phyloP scores from a whole-genome alignment of 768 basidiomycete genomes.

The Hemileccinum impolitum region DNA sequence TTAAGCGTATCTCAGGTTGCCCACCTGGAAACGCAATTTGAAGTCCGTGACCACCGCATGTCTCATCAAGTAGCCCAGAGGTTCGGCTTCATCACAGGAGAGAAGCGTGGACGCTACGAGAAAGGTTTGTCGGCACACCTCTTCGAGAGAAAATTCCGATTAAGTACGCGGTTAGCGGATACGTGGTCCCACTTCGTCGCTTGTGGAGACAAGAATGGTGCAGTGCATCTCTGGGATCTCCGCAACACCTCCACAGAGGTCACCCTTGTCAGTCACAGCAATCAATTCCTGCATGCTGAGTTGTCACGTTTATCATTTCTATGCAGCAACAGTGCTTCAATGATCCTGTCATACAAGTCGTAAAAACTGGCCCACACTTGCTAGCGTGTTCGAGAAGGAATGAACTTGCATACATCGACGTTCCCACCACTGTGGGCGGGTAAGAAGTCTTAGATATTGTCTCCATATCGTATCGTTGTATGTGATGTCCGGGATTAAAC shows the following conservation, averaged over 20 bases:
- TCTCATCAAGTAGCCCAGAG: slow-evolving; percentile 35
- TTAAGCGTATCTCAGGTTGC: slow-evolving; percentile 34
- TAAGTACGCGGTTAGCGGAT: slow-evolving; percentile 17
- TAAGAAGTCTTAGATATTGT: not conserved
- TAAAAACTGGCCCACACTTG: slow-evolving; percentile 31
- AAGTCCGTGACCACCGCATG: slow-evolving; percentile 46
- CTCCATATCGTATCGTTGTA: not conserved
- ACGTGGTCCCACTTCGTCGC: slow-evolving; percentile 37
- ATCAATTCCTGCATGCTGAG: not conserved
- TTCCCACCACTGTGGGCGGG: not conserved
- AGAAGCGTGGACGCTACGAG: slow-evolving; percentile 41
- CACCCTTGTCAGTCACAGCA: slow-evolving; percentile 19
- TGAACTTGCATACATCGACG: slow-evolving; percentile 30
- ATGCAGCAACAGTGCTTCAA: slow-evolving; percentile 34
- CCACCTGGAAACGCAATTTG: slow-evolving; percentile 50
- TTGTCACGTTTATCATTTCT: not conserved
- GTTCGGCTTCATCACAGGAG: slow-evolving; percentile 41
- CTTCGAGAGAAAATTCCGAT: slow-evolving; percentile 15
- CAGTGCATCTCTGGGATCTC: slow-evolving; percentile 47
- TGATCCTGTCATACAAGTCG: slow-evolving; percentile 38
- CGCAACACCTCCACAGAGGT: slow-evolving; percentile 33
- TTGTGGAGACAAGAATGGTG: slow-evolving; percentile 42
- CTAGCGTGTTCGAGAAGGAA: slow-evolving; percentile 40
- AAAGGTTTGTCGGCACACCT: slow-evolving; percentile 37
- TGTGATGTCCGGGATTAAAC: not conserved